Evolutionary conservation across 352 stramenopile genomes (phyloP).

Genomic region (Pythium periplocum): DNA sequence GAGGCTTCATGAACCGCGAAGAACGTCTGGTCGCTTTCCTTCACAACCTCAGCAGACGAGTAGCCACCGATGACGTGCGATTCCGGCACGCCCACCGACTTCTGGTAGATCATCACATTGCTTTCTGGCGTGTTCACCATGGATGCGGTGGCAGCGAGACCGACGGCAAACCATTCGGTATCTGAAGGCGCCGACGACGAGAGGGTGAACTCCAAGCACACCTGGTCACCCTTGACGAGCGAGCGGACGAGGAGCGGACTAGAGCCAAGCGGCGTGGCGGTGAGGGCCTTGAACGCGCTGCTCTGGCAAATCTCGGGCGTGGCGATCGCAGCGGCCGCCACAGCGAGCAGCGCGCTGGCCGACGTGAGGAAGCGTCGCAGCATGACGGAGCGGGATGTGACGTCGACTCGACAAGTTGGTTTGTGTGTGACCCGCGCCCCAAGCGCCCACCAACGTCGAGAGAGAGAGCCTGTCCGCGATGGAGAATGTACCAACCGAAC

Average conservation of each 20-base stretch:
- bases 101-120: conserved; percentile 76
- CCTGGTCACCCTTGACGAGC: conserved; percentile 44
- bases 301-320: conserved; percentile 37
- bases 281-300: conserved; percentile 41
- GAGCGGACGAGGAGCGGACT: conserved; percentile 60
- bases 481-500: too few species aligned
- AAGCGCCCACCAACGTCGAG: too few species aligned
- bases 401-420: too few species aligned
- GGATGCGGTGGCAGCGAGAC: conserved; percentile 25
- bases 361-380: too few species aligned
- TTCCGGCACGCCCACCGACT: conserved; percentile 26
- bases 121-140: conserved; percentile 68
- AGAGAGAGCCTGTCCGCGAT: too few species aligned
- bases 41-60: conserved; percentile 32
- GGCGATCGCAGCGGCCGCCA: conserved; percentile 8
- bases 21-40: conserved; percentile 34
- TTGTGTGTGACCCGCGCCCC: too few species aligned
- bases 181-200: conserved; percentile 26
- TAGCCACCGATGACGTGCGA: conserved; percentile 52
- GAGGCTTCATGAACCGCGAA: conserved; percentile 33
- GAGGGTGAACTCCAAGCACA: conserved; percentile 66
- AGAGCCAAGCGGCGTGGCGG: conserved; percentile 37
- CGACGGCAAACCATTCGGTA: conserved; percentile 59
- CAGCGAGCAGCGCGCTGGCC: too few species aligned
- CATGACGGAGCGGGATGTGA: too few species aligned